These are phyloP conservation scores for Plasmodium gonderi DNA, from an alignment of 169 alveolate species.

Conservation along the genomic window DNA sequence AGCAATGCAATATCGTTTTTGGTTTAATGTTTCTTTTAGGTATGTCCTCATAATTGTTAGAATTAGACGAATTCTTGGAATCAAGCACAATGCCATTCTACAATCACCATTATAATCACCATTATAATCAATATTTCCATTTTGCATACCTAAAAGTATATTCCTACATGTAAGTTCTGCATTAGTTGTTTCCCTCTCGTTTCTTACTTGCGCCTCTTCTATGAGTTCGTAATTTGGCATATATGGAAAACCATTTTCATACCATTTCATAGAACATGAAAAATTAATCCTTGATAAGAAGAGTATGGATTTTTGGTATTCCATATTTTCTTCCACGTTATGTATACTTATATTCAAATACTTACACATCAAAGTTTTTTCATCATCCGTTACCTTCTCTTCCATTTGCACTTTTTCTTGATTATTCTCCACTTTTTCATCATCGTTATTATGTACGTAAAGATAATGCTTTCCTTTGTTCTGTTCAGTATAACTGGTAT, in stretches of 20 bases:
- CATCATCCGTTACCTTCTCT: background rate
- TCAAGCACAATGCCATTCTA: background rate
- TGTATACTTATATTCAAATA: slow-evolving; percentile 8
- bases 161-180: background rate
- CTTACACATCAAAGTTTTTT: slow-evolving; percentile 4
- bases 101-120: background rate
- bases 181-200: background rate
- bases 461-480: slow-evolving; percentile 12
- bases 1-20: slow-evolving; percentile 8
- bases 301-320: background rate
- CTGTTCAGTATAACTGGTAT: background rate
- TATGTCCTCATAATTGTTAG: slow-evolving; percentile 12
- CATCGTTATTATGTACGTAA: background rate
- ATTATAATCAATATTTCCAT: background rate
- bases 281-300: background rate
- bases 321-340: background rate
- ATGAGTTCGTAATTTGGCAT: background rate
- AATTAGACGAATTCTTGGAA: background rate
- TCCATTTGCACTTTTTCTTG: background rate
- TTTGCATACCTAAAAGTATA: background rate
- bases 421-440: background rate
- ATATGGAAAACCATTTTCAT: background rate
- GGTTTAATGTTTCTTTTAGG: slow-evolving; percentile 25
- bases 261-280: background rate
- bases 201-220: background rate